phyloP scores from a whole-genome alignment of 1,284 basidiomycete genomes.

The Pascua sp. region DNA sequence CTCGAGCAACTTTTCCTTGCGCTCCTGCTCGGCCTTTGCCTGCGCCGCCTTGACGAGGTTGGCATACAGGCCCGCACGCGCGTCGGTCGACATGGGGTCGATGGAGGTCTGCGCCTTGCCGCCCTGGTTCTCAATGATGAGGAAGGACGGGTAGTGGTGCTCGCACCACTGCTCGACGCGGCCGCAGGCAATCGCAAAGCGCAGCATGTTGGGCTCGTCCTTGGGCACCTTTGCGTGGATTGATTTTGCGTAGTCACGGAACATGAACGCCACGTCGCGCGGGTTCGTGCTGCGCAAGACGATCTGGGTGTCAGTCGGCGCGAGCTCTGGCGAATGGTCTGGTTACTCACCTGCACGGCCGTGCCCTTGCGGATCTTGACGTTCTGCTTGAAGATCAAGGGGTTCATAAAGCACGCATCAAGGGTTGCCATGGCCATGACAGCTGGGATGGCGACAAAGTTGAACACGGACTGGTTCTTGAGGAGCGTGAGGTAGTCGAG shows the following conservation, averaged over 20 bases:
- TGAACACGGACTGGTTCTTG: constrained; percentile 89
- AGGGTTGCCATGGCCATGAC: constrained; percentile 96
- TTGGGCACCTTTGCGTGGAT: constrained; percentile 79
- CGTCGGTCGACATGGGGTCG: constrained; percentile 56
- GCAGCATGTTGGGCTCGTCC: constrained; percentile 82
- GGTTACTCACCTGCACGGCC: constrained; percentile 66
- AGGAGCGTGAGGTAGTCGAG: constrained; percentile 87
- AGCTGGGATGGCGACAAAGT: constrained; percentile 93
- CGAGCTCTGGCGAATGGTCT: not conserved
- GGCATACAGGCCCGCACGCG: constrained; percentile 51
- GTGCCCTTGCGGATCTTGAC: constrained; percentile 94
- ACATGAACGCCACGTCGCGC: constrained; percentile 84
- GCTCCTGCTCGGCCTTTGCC: constrained; percentile 24
- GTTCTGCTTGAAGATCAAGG: constrained; percentile 79
- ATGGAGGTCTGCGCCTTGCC: constrained; percentile 42
- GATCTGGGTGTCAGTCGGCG: constrained; percentile 55
- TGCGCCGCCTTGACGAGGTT: constrained; percentile 30
- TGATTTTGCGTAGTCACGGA: constrained; percentile 72
- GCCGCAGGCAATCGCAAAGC: constrained; percentile 72
- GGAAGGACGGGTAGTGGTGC: constrained; percentile 81
- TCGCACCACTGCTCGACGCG: constrained; percentile 92
- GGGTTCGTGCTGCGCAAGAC: constrained; percentile 90
- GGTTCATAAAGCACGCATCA: constrained; percentile 88
- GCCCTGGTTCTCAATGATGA: constrained; percentile 53
- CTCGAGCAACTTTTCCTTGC: constrained; percentile 34